These are phyloP conservation scores for Carnegiea gigantea DNA, from an alignment of 179 eudicot genomes.

Conservation along the genomic window DNA sequence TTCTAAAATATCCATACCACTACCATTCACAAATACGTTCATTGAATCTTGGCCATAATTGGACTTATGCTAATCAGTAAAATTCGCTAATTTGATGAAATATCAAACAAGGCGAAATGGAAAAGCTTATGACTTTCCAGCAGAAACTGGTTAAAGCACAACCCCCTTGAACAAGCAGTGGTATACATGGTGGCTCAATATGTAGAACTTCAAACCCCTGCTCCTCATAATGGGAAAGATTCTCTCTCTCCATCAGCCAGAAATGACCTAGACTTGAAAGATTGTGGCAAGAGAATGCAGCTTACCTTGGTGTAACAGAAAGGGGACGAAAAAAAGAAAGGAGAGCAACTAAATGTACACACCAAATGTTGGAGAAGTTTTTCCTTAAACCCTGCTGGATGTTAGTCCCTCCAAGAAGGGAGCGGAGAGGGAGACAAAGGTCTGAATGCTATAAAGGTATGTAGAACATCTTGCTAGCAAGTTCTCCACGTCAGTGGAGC, in stretches of 20 bases:
- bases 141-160: background rate
- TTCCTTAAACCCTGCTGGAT: too few species aligned
- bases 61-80: background rate
- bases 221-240: background rate
- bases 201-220: background rate
- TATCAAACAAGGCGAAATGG: background rate
- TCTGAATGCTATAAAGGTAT: too few species aligned
- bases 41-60: background rate
- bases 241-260: background rate
- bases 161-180: background rate
- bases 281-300: background rate
- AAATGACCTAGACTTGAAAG: background rate
- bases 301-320: too few species aligned
- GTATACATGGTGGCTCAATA: background rate
- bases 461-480: too few species aligned
- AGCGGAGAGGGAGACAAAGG: too few species aligned
- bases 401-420: too few species aligned
- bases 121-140: background rate
- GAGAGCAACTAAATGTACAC: too few species aligned
- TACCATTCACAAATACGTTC: background rate
- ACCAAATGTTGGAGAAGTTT: too few species aligned
- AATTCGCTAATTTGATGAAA: background rate
- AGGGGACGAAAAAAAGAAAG: too few species aligned
- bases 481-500: too few species aligned
- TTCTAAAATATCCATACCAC: background rate